Evolutionary conservation across 2,329 filamentous ascomycete species (phyloP).

Genomic region (Trichoderma cornu-damae): DNA sequence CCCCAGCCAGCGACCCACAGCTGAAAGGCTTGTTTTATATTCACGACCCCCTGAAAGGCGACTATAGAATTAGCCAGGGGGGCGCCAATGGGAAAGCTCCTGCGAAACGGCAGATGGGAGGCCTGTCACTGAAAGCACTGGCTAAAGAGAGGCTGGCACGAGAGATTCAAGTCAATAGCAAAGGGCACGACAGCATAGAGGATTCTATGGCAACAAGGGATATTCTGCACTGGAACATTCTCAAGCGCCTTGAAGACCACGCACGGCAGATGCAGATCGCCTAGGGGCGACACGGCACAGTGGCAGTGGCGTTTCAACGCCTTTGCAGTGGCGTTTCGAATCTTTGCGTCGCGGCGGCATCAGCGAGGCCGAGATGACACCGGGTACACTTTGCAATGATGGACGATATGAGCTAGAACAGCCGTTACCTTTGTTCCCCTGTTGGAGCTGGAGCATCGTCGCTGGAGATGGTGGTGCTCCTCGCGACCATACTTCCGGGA

Average conservation of each 20-base stretch:
- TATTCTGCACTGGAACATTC: constrained; percentile 37
- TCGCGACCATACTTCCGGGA: too few relatives aligned
- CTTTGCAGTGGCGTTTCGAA: too few relatives aligned
- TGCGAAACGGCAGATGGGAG: constrained; percentile 19
- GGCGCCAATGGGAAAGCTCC: constrained; percentile 9
- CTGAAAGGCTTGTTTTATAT: too few relatives aligned
- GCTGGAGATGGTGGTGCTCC: too few relatives aligned
- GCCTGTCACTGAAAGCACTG: constrained; percentile 38
- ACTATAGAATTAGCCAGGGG: not conserved
- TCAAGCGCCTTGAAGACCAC: not conserved
- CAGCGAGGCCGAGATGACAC: not conserved
- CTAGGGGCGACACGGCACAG: not conserved
- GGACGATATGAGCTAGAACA: too few relatives aligned
- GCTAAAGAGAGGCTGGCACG: constrained; percentile 34
- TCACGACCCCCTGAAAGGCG: too few relatives aligned
- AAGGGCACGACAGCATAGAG: constrained; percentile 41
- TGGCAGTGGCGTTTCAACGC: too few relatives aligned
- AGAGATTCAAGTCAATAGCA: constrained; percentile 35
- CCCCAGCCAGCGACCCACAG: not conserved
- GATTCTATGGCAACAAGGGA: constrained; percentile 42
- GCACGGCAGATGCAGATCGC: not conserved
- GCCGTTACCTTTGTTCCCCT: too few relatives aligned
- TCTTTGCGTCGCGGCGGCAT: not conserved
- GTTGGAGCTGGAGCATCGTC: too few relatives aligned
- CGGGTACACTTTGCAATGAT: not conserved